phyloP scores from a whole-genome alignment of 306 rosid species.

The Erythrophleum fordii region DNA sequence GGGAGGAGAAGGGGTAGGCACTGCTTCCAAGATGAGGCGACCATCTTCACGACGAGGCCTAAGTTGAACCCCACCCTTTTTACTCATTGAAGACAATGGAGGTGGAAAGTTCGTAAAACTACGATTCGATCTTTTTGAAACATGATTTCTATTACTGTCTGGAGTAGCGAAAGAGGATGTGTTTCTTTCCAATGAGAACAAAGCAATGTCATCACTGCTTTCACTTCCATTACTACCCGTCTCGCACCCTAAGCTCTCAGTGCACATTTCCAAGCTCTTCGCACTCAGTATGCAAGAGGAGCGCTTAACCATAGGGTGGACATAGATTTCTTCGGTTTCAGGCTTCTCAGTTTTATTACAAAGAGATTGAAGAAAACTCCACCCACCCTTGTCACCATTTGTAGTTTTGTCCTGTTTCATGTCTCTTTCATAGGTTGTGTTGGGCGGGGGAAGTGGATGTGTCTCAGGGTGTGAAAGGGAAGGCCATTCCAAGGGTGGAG shows the following conservation, averaged over 20 bases:
- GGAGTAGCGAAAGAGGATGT: not conserved
- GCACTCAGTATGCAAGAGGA: slow-evolving; percentile 55
- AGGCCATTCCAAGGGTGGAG: slow-evolving; percentile 36
- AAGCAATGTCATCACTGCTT: slow-evolving; percentile 36
- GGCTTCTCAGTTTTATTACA: slow-evolving; percentile 14
- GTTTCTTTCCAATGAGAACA: slow-evolving; percentile 35
- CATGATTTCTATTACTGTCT: not conserved
- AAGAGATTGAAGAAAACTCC: slow-evolving; percentile 56
- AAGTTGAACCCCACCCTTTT: slow-evolving; percentile 50
- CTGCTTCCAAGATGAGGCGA: slow-evolving; percentile 71
- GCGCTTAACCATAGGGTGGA: slow-evolving; percentile 56
- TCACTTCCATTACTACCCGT: slow-evolving; percentile 57
- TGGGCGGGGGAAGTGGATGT: not conserved
- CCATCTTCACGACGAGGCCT: slow-evolving; percentile 77
- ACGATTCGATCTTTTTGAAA: slow-evolving; percentile 34
- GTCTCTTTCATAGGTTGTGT: slow-evolving; percentile 2
- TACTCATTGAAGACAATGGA: slow-evolving; percentile 59
- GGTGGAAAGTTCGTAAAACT: slow-evolving; percentile 57
- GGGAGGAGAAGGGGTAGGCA: slow-evolving; percentile 30
- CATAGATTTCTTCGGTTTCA: slow-evolving; percentile 47
- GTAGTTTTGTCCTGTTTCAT: not conserved
- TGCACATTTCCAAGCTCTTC: slow-evolving; percentile 78
- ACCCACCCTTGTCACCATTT: slow-evolving; percentile 31
- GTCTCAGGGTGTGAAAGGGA: not conserved
- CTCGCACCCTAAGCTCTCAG: slow-evolving; percentile 78